Base-by-base conservation (phyloP, 2,329 filamentous ascomycete genomes). In the Stachybotrys chartarum region DNA sequence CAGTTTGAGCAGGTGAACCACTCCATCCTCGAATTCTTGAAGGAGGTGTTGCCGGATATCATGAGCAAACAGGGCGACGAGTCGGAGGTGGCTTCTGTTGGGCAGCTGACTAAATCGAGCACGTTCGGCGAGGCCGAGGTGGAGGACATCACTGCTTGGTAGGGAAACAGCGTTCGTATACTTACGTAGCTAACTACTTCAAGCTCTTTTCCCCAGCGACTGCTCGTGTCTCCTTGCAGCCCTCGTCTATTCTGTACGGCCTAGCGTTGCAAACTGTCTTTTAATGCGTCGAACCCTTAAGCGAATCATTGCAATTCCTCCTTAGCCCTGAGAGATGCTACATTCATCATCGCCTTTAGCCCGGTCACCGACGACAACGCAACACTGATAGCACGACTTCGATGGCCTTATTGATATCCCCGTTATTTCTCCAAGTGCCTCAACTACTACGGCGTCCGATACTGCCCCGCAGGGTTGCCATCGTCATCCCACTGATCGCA, bases 1-100 rank as follows among this genome's bases (percentile, higher is more conserved):
- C 93, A 99, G 71, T 99, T 99, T 67, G 91, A 97, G 75, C 93
- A 97, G 73, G 94, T 97, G 57, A 99, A 99, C 72, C 80, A 78
- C 35, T 90, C 96, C 68, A 85, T 97, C 52, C 74, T 97, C 17
- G 83, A 82, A 2, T 99, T 99, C 68, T 77, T 99, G 70, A 82
- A 86, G 56, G 85, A 93, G 64, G 85, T 88, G 3, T 71, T 99
- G 32, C 90, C 91, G 1, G 90, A 96, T 61, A 93, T 99, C 60
- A 97, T 97, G 92, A 75, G 72, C 42, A 82, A 77, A 63, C 76
- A 82, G 24, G 81, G 78, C 3, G 72, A 71, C 3, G 76, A 74
- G 30, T 74, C 73, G 55, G 77, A 76, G 58, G 77, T 75, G 59
- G 69, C 77, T 59, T 75, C 78, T 57, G 78, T 84, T 7, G 85